phyloP scores from a whole-genome alignment of 2,329 filamentous ascomycete species.

The Fusarium sp. region DNA sequence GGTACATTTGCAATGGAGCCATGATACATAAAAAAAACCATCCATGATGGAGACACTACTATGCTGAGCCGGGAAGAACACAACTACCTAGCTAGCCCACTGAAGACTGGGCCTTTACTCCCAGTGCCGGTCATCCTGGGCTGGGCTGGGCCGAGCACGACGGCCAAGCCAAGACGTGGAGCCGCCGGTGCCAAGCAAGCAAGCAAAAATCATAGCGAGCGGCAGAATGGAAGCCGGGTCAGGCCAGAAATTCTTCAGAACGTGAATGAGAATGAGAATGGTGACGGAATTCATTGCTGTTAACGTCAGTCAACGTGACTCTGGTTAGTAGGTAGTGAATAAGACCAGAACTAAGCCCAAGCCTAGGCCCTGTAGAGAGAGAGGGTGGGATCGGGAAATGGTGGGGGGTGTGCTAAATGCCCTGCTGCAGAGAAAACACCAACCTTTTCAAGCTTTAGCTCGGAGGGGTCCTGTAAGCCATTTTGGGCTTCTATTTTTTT shows the following conservation, averaged over 20 bases:
- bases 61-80: conserved; percentile 24
- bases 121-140: conserved; percentile 23
- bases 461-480: conserved; percentile 20
- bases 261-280: conserved; percentile 3
- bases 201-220: background rate
- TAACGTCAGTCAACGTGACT: background rate
- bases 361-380: conserved; percentile 18
- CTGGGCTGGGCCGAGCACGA: conserved; percentile 1
- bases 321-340: background rate
- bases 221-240: conserved; percentile 19
- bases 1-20: conserved; percentile 25
- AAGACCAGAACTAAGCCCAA: background rate
- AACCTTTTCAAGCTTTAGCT: conserved; percentile 17
- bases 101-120: conserved; percentile 15
- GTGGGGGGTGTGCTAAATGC: conserved; percentile 23
- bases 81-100: conserved; percentile 29
- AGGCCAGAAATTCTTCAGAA: conserved; percentile 2
- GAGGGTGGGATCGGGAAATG: conserved; percentile 33
- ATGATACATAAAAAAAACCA: conserved; percentile 30
- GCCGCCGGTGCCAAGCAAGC: conserved; percentile 4
- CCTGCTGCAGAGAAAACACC: conserved; percentile 15
- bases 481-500: conserved; percentile 5
- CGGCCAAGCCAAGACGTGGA: conserved; percentile 19
- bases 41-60: conserved; percentile 32
- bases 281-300: conserved; percentile 30